Conservation (phyloP, 176 grass and related monocot species). For the Bonia amplexicaulis region DNA sequence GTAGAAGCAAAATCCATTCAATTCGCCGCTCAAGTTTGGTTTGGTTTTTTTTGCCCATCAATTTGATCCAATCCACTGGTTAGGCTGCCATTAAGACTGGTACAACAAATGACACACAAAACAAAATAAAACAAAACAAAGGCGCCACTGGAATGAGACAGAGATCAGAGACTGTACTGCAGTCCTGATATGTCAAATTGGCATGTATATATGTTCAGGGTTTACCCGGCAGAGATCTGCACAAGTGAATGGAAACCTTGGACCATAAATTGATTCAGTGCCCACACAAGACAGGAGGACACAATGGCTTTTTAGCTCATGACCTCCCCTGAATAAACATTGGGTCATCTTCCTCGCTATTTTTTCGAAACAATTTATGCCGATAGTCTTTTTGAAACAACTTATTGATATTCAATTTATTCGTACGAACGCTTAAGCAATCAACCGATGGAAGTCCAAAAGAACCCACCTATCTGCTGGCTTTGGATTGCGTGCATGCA, state of each 20-base stretch:
- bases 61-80: background rate
- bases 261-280: background rate
- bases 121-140: too few species aligned
- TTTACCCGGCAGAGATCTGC: background rate
- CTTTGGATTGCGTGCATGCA: background rate
- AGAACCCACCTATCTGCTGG: background rate
- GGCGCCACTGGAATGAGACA: background rate
- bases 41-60: background rate
- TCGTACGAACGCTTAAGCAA: too few species aligned
- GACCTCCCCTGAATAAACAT: too few species aligned
- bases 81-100: background rate
- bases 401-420: too few species aligned
- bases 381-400: fast-evolving
- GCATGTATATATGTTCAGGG: background rate
- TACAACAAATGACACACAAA: background rate
- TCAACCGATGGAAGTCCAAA: too few species aligned
- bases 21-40: background rate
- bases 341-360: too few species aligned
- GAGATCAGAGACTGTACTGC: background rate
- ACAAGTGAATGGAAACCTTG: too few species aligned
- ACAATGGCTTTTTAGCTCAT: too few species aligned
- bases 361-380: fast-evolving
- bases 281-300: background rate
- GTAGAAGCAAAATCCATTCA: background rate
- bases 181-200: background rate